Evolutionary conservation across 2,329 filamentous ascomycete species (phyloP).

Genomic region (Nectriaceae sp.): DNA sequence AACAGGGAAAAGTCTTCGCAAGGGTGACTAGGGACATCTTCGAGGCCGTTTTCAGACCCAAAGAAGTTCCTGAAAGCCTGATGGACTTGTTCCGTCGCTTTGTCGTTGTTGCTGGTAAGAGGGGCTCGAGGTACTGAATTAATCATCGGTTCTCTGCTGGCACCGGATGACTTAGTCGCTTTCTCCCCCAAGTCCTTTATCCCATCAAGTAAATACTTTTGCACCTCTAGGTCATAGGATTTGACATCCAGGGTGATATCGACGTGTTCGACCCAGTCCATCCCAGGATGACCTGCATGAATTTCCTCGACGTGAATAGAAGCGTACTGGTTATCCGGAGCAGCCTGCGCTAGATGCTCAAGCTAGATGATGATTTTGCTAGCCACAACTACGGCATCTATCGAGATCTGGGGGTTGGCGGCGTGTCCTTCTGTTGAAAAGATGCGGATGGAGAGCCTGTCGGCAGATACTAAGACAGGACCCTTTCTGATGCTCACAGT

Average conservation of each 20-base stretch:
- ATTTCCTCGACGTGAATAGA: conserved; percentile 43
- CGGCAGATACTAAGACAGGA: conserved; percentile 23
- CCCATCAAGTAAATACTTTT: conserved; percentile 35
- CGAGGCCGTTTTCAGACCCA: background rate
- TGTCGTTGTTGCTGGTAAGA: background rate
- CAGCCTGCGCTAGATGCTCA: conserved; percentile 39
- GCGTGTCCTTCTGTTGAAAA: conserved; percentile 46
- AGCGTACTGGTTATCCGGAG: conserved; percentile 42
- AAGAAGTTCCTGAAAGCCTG: background rate
- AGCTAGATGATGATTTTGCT: conserved; percentile 39
- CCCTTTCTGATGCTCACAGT: conserved; percentile 28
- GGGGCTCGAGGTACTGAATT: background rate
- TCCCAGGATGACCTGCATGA: conserved; percentile 31
- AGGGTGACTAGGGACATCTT: background rate
- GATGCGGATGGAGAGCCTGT: conserved; percentile 32
- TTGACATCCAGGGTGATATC: too few relatives aligned
- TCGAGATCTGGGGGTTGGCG: conserved; percentile 41
- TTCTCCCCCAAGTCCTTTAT: conserved; percentile 49
- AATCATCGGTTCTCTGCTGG: conserved; percentile 24
- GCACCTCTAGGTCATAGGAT: too few relatives aligned
- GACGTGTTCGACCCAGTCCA: too few relatives aligned
- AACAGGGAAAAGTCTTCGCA: background rate
- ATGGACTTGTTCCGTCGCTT: background rate
- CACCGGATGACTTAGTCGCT: conserved; percentile 53
- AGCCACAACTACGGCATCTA: conserved; percentile 50